phyloP scores from a whole-genome alignment of 306 rosid species.

The Purshia tridentata region DNA sequence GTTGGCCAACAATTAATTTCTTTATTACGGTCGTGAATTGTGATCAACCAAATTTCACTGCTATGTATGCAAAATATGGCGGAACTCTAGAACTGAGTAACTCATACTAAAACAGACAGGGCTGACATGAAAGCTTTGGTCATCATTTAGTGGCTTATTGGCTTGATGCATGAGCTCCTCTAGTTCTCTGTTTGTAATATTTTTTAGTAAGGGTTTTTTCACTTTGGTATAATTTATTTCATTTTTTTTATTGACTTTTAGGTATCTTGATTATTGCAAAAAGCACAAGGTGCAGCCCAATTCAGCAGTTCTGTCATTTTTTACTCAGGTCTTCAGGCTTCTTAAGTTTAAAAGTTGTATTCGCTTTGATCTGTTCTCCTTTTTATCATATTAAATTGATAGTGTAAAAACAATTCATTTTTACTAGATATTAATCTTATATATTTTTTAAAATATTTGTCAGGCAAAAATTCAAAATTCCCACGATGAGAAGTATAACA shows the following conservation, averaged over 20 bases:
- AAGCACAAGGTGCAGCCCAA: constrained; percentile 53
- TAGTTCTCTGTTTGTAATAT: too few relatives aligned
- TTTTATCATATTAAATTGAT: not conserved
- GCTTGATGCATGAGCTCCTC: not conserved
- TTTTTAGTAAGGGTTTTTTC: not conserved
- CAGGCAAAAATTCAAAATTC: constrained; percentile 56
- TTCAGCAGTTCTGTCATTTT: constrained; percentile 44
- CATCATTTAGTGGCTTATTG: not conserved
- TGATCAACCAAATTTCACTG: not conserved
- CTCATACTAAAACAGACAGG: too few relatives aligned
- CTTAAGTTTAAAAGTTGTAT: not conserved
- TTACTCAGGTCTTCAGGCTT: constrained; percentile 28
- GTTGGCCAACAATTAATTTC: not conserved
- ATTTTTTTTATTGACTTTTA: constrained; percentile 3
- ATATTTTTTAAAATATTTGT: not conserved
- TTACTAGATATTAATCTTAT: not conserved
- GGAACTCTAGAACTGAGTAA: not conserved
- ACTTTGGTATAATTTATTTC: not conserved
- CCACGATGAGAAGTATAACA: constrained; percentile 38
- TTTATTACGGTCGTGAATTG: not conserved
- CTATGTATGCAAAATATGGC: not conserved
- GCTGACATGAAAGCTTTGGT: too few relatives aligned
- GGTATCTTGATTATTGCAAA: constrained; percentile 62
- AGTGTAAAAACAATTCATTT: not conserved
- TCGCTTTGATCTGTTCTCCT: not conserved